Evolutionary conservation across 1,284 basidiomycete genomes (phyloP).

Genomic region (Puccinia horiana): DNA sequence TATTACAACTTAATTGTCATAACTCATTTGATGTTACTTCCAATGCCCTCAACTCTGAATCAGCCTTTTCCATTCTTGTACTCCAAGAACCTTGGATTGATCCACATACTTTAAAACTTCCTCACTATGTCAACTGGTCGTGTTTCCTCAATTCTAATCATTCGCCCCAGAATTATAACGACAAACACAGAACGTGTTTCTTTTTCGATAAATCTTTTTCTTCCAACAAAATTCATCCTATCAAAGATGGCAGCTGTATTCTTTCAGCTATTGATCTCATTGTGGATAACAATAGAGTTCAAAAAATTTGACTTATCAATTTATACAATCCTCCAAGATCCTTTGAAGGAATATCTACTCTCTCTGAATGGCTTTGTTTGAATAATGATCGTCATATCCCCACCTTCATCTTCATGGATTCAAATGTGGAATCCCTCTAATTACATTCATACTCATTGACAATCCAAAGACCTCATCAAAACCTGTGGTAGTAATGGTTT

Average conservation of each 20-base stretch:
- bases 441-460: neutral
- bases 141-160: neutral
- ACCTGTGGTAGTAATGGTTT: constrained; percentile 11
- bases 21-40: neutral
- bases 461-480: neutral
- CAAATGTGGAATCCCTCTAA: constrained; percentile 1
- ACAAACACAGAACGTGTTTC: neutral
- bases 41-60: neutral
- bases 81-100: constrained; percentile 3
- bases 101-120: neutral
- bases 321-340: neutral
- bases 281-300: neutral
- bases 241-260: neutral
- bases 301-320: neutral
- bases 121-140: neutral
- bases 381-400: neutral
- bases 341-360: neutral
- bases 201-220: neutral
- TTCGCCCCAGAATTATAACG: neutral
- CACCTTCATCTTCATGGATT: constrained; percentile 6
- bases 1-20: neutral
- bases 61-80: neutral
- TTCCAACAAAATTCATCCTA: neutral
- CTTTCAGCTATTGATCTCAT: neutral
- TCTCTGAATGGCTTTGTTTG: neutral